phyloP scores from a whole-genome alignment of 371 early-diverging fungal species.

The Cladochytrium tenue region DNA sequence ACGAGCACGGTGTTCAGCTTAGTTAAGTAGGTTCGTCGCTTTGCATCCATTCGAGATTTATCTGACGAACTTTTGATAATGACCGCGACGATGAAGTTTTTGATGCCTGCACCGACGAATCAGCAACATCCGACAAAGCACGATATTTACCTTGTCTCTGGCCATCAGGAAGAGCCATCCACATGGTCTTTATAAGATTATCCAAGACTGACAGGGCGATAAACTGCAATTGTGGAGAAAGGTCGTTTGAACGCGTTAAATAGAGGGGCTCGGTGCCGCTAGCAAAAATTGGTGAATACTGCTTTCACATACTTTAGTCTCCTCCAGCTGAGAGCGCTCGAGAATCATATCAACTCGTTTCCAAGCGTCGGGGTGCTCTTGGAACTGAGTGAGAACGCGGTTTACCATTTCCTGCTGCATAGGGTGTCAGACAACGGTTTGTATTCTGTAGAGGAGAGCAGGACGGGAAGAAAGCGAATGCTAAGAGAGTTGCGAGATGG shows the following conservation, averaged over 20 bases:
- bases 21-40: conserved; percentile 73
- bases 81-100: conserved; percentile 86
- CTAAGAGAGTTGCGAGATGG: too few species aligned
- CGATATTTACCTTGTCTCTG: conserved; percentile 79
- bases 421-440: neutral
- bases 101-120: conserved; percentile 69
- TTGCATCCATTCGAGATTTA: conserved; percentile 65
- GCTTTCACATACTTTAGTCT: conserved; percentile 83
- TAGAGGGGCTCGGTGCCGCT: too few species aligned
- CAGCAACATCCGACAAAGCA: conserved; percentile 1
- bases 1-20: conserved; percentile 95
- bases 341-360: conserved; percentile 92
- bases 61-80: conserved; percentile 88
- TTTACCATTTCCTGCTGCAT: conserved; percentile 82
- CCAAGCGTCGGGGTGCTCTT: conserved; percentile 97
- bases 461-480: too few species aligned
- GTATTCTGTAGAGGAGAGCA: too few species aligned
- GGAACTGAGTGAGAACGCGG: conserved; percentile 86
- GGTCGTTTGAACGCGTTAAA: too few species aligned
- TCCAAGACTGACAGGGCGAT: conserved; percentile 96
- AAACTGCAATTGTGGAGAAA: conserved; percentile 75
- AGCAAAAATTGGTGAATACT: too few species aligned
- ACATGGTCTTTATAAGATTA: conserved; percentile 94
- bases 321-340: conserved; percentile 74
- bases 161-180: conserved; percentile 90